phyloP scores from a whole-genome alignment of 441 rosid species.

The Adansonia grandidieri region DNA sequence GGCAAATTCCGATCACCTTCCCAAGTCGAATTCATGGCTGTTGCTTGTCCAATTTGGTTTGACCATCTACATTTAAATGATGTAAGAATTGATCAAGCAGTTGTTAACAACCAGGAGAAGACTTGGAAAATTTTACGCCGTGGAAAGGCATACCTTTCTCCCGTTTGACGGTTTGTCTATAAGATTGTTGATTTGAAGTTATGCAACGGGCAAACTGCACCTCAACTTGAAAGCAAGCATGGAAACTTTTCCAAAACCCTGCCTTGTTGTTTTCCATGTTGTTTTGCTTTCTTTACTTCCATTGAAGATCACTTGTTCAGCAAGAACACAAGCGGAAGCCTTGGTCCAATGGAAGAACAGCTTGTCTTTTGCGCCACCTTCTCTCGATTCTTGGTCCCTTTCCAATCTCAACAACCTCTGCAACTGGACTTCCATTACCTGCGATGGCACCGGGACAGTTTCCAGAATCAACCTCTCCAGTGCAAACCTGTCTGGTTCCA shows the following conservation, averaged over 20 bases:
- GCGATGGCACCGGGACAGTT: background rate
- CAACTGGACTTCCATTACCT: too few relatives aligned
- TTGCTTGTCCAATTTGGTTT: background rate
- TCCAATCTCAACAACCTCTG: constrained; percentile 31
- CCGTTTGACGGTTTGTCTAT: background rate
- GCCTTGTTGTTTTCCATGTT: constrained; percentile 24
- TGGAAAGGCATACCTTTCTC: too few relatives aligned
- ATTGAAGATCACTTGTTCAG: constrained; percentile 19
- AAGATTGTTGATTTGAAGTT: background rate
- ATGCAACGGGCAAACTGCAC: too few relatives aligned
- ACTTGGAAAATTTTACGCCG: background rate
- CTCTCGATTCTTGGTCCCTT: constrained; percentile 52
- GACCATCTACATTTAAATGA: background rate
- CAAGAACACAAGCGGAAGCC: constrained; percentile 52
- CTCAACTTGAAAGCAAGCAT: background rate
- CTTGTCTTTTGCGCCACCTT: constrained; percentile 21
- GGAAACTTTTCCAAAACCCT: background rate
- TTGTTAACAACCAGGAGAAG: background rate
- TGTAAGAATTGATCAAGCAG: background rate
- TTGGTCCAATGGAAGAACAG: constrained; percentile 53
- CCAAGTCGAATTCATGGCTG: background rate
- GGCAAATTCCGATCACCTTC: background rate
- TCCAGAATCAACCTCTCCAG: constrained; percentile 36
- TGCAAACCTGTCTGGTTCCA: constrained; percentile 37
- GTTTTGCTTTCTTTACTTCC: constrained; percentile 36